These are phyloP conservation scores for Penicillium verrucosum DNA, from an alignment of 2,329 filamentous ascomycete genomes.

Conservation along the genomic window DNA sequence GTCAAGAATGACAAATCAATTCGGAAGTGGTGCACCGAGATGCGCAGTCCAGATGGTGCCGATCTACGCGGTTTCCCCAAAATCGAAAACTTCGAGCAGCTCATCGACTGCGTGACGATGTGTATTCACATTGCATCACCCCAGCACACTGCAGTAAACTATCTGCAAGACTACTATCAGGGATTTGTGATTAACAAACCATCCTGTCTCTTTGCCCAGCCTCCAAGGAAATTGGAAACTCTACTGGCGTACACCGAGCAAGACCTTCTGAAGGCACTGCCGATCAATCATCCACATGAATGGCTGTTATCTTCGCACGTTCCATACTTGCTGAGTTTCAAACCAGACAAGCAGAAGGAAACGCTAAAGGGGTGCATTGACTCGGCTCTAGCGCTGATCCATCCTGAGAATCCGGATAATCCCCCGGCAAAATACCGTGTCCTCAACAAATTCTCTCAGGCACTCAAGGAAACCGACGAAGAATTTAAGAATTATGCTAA, in stretches of 20 bases:
- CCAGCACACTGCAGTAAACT: conserved; percentile 11
- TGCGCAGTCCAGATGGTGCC: no score
- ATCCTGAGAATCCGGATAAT: no score
- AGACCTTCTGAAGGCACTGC: conserved; percentile 5
- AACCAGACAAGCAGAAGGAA: neutral
- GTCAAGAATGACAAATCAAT: no score
- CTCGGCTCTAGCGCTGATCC: no score
- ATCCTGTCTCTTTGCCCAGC: conserved; percentile 3
- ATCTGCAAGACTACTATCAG: conserved; percentile 13
- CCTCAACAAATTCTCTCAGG: no score
- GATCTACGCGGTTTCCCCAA: neutral
- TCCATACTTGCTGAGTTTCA: conserved; percentile 1
- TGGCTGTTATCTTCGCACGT: conserved; percentile 7
- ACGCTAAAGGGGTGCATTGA: no score
- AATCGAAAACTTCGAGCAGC: conserved; percentile 1
- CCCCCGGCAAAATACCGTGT: no score
- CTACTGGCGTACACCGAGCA: conserved; percentile 3
- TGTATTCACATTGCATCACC: conserved; percentile 12
- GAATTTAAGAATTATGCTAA: no score
- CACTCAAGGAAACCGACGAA: no score
- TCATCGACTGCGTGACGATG: conserved; percentile 12
- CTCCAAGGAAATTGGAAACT: neutral
- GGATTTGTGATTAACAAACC: conserved; percentile 10
- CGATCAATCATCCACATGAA: conserved; percentile 1
- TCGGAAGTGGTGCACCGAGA: neutral